Base-by-base conservation (phyloP, 768 basidiomycete species). In the Multifurca ochricompacta region DNA sequence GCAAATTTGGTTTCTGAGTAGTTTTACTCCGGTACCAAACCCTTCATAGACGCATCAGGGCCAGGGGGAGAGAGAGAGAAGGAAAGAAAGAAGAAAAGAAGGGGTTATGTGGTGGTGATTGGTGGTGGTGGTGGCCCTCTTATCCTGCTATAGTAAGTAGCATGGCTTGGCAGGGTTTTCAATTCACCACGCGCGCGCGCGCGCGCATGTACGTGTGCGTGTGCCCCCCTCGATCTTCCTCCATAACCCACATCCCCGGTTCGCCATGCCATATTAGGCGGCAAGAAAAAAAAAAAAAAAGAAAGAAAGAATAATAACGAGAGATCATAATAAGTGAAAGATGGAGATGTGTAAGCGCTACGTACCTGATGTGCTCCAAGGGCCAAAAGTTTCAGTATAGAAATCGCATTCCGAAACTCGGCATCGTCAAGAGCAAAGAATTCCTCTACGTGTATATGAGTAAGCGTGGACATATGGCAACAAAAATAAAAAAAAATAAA, bases 321-420 rank as follows among this genome's bases (percentile, higher is more conserved):
- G 28, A 25, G 16, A 39, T 35, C 41, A 44, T 49, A 37, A 50
- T 47, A 58, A 56, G 48, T 43, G 54, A 59, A 51, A 58, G 55
- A 59, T 51, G 42, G n/a, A 21, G 48, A 23, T 37, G n/a, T 27
- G 47, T 28, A 51, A 47, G 59, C 40, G 49, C 75, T 42, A 21
- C 52, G 68, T 69, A 78, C 77, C 54, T 68, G 68, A 62, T 87
- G 85, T 23, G 86, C 87, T 9, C 81, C 84, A 19, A 88, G 64
- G 1, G 86, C 85, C 56, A 79, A 76, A 9, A 79, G 62, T 62
- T 85, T 83, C 49, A 87, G 61, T 27, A 82, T 70, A 42, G 73
- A 71, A 25, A 74, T 64, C 9, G 78, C 76, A 28, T 74, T 71
- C 54, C 76, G 74, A 27, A 76, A 73, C 27, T 64, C 66, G 7